phyloP scores from a whole-genome alignment of 192 early-diverging fungal genomes.

The Jimgerdemannia lactiflua region DNA sequence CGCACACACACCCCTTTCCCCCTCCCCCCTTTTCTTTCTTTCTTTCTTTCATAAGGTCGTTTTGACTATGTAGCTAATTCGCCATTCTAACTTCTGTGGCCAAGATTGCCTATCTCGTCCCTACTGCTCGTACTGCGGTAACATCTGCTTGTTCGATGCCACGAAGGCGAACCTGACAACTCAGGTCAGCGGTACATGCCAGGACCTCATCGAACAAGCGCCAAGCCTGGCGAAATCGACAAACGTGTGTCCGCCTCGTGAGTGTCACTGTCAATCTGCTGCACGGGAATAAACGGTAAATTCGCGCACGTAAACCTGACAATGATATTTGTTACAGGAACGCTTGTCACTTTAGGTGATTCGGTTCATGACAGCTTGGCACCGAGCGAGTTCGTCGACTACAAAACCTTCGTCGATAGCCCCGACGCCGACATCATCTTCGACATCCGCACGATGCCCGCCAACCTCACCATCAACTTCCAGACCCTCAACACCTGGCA shows the following conservation, averaged over 20 bases:
- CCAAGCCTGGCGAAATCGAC: background rate
- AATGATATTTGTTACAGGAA: background rate
- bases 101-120: slow-evolving; percentile 13
- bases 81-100: background rate
- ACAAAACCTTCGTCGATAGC: slow-evolving; percentile 28
- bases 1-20: too few relatives aligned
- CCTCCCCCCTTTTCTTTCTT: too few relatives aligned
- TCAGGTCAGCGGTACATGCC: background rate
- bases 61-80: too few relatives aligned
- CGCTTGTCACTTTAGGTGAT: background rate
- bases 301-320: background rate
- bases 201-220: background rate
- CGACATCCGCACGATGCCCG: slow-evolving; percentile 12
- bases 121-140: slow-evolving; percentile 31
- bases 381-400: slow-evolving; percentile 14
- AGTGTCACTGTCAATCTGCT: background rate
- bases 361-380: background rate
- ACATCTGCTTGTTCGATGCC: slow-evolving; percentile 35
- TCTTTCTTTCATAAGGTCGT: too few relatives aligned
- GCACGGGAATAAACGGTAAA: background rate
- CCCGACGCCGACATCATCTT: slow-evolving; percentile 21
- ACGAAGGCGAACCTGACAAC: slow-evolving; percentile 24
- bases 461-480: slow-evolving; percentile 8
- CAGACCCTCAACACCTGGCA: slow-evolving; percentile 28
- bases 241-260: background rate